A percentile compares a stretch with the other conserved stretches of the same genome.
Conservation (phyloP, 169 alveolate genomes). For the Besnoitia besnoiti region DNA sequence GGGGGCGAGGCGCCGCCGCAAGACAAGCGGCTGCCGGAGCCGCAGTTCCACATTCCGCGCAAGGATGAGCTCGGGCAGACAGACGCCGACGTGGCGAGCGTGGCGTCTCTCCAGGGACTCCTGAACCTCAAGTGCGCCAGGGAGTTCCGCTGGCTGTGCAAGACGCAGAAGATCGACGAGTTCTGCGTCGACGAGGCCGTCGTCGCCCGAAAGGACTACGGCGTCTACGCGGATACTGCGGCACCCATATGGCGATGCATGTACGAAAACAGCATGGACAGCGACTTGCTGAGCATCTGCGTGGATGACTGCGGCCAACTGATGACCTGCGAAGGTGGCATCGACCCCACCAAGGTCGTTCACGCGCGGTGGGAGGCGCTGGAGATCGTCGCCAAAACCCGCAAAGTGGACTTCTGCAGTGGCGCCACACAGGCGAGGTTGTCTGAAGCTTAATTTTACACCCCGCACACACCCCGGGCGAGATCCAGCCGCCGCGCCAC, state of each 20-base stretch:
- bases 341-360: not conserved
- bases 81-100: not conserved
- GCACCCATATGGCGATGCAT: not conserved
- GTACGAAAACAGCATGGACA: not conserved
- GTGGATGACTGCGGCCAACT: not conserved
- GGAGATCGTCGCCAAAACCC: not conserved
- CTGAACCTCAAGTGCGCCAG: not conserved
- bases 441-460: too few relatives aligned
- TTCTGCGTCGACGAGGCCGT: not conserved
- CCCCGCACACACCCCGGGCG: too few relatives aligned
- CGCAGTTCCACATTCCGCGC: not conserved
- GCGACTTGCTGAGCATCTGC: not conserved
- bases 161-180: not conserved
- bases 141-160: not conserved
- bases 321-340: not conserved
- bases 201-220: slow-evolving; percentile 13
- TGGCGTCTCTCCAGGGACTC: not conserved
- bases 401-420: too few relatives aligned
- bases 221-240: not conserved
- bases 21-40: not conserved
- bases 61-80: not conserved
- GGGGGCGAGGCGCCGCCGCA: not conserved
- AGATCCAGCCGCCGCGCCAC: too few relatives aligned
- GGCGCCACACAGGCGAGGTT: too few relatives aligned
- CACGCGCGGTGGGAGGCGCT: slow-evolving; percentile 7